Evolutionary conservation across 2,329 filamentous ascomycete genomes (phyloP).

Genomic region (Cordyceps pruinosa): DNA sequence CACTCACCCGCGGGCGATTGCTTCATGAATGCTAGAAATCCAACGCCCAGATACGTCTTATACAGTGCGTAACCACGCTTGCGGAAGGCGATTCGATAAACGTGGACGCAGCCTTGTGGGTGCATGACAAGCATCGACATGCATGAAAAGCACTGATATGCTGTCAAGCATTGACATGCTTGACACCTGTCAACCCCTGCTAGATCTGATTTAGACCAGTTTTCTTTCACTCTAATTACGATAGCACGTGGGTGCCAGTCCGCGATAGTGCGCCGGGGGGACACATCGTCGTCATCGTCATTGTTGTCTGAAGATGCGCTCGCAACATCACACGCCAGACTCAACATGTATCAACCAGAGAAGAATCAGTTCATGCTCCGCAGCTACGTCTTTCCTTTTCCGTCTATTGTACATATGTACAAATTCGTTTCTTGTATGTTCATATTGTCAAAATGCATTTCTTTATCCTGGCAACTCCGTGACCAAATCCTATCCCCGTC

Average conservation of each 20-base stretch:
- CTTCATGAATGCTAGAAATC: not conserved
- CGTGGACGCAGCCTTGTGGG: not conserved
- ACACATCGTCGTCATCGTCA: not conserved
- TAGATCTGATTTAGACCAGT: no score
- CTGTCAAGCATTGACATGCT: no score
- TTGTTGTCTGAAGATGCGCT: no score
- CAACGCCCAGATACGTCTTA: not conserved
- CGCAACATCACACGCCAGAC: not conserved
- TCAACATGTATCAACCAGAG: not conserved
- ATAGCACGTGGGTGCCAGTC: no score
- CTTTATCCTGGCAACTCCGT: no score
- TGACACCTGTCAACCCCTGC: no score
- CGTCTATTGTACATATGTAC: slow-evolving; percentile 8
- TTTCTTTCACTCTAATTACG: no score
- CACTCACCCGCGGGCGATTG: not conserved
- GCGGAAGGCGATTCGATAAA: not conserved
- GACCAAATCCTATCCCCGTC: no score
- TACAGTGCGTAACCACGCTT: not conserved
- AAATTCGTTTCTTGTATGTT: slow-evolving; percentile 1
- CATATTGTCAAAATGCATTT: not conserved
- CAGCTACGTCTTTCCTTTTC: not conserved
- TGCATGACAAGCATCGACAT: not conserved
- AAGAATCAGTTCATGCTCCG: not conserved
- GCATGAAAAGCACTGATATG: not conserved
- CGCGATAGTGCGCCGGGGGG: no score